These are phyloP conservation scores for Casuarina cunninghamiana DNA, from an alignment of 306 rosid species.

Conservation along the genomic window DNA sequence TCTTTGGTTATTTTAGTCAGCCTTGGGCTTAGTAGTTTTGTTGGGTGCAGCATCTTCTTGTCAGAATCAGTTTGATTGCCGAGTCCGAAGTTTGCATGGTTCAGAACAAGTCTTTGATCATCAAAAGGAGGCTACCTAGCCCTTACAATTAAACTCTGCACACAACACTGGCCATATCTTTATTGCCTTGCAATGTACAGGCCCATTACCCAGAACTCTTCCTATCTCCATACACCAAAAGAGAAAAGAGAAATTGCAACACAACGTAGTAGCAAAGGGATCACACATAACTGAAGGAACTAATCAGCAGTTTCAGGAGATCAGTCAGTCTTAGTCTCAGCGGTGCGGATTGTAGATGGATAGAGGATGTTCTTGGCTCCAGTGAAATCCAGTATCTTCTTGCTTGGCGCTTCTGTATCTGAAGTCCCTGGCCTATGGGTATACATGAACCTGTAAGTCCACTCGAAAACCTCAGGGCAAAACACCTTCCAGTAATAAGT, in stretches of 20 bases:
- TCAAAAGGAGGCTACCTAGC: not conserved
- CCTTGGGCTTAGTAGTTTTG: not conserved
- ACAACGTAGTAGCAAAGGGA: not conserved
- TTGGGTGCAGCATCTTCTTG: not conserved
- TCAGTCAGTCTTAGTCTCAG: constrained; percentile 23
- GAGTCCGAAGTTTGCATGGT: too few species aligned
- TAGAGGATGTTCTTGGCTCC: constrained; percentile 28
- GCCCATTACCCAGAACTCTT: not conserved
- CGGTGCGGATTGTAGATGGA: constrained; percentile 16
- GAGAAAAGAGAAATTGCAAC: not conserved
- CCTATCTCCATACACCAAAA: not conserved
- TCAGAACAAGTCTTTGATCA: too few species aligned
- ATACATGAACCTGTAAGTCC: constrained; percentile 19
- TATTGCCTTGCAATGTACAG: not conserved
- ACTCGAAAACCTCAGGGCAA: constrained; percentile 42
- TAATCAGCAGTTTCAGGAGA: not conserved
- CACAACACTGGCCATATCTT: not conserved
- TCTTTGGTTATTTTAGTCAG: not conserved
- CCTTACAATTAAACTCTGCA: not conserved
- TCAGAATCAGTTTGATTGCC: not conserved
- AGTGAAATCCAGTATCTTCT: constrained; percentile 29
- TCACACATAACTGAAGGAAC: not conserved
- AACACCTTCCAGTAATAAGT: constrained; percentile 35
- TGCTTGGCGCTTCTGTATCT: constrained; percentile 19
- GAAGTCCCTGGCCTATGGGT: constrained; percentile 15